Conservation (phyloP, 495 filamentous ascomycete species). For the Lophiostoma macrostomum region DNA sequence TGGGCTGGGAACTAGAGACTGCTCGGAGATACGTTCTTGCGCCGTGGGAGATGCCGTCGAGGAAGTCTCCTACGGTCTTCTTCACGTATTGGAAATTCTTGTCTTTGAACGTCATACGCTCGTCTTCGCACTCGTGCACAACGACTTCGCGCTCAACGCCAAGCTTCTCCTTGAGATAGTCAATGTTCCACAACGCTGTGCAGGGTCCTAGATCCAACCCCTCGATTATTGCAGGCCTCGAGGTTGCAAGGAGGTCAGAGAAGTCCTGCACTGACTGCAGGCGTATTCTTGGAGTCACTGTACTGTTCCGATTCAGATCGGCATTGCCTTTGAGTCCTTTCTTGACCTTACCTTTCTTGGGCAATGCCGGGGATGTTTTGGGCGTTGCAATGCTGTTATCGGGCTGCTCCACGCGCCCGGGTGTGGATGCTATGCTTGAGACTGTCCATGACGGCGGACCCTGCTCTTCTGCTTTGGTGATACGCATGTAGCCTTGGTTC, state of each 20-base stretch:
- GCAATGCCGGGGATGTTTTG: not conserved
- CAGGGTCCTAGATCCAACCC: constrained; percentile 66
- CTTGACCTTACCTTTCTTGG: not conserved
- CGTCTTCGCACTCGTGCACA: constrained; percentile 16
- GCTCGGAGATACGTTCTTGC: constrained; percentile 73
- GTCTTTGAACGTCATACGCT: constrained; percentile 72
- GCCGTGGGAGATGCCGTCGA: constrained; percentile 58
- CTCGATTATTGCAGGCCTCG: constrained; percentile 65
- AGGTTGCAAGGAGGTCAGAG: constrained; percentile 52
- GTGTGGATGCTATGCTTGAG: not conserved
- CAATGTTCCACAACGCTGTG: constrained; percentile 61
- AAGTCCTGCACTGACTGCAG: constrained; percentile 57
- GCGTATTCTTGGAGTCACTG: constrained; percentile 49
- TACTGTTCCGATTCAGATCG: constrained; percentile 5
- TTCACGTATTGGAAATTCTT: constrained; percentile 81
- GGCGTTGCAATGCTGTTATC: not conserved
- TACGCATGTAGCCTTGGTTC: constrained; percentile 55
- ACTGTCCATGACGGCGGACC: constrained; percentile 4
- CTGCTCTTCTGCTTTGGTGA: constrained; percentile 26
- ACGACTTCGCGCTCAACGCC: constrained; percentile 63
- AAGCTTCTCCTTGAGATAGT: constrained; percentile 63
- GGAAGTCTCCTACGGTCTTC: constrained; percentile 65
- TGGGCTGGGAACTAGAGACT: constrained; percentile 64
- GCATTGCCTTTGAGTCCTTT: not conserved
- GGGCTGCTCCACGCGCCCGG: not conserved